phyloP scores from a whole-genome alignment of 805 yeast species.

The Metschnikowia picachoensis region DNA sequence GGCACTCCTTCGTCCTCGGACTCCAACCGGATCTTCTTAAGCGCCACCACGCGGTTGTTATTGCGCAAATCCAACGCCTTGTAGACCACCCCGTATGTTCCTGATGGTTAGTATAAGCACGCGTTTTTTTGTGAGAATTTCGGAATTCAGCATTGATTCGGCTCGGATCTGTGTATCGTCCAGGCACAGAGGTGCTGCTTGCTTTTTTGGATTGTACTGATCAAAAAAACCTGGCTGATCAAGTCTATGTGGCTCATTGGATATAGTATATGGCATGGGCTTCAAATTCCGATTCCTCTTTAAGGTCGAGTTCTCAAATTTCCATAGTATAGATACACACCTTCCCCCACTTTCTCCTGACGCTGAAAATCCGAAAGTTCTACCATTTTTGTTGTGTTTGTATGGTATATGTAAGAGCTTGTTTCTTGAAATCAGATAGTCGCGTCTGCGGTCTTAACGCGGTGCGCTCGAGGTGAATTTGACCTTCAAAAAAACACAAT shows the following conservation, averaged over 20 bases:
- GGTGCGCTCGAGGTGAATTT: background rate
- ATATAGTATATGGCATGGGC: no score
- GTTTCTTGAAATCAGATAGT: background rate
- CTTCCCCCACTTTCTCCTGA: constrained; percentile 96
- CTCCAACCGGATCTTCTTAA: constrained; percentile 91
- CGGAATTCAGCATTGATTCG: background rate
- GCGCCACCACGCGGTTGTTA: constrained; percentile 90
- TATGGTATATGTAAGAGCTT: background rate
- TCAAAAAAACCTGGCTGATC: no score
- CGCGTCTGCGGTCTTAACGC: background rate
- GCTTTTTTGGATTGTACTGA: no score
- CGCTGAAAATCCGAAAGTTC: constrained; percentile 90
- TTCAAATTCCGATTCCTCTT: no score
- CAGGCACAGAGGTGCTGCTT: no score
- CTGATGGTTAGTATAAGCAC: constrained; percentile 27
- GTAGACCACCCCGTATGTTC: constrained; percentile 97
- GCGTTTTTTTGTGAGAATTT: background rate
- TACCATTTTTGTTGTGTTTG: constrained; percentile 47
- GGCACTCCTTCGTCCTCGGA: constrained; percentile 99
- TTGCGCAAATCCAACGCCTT: constrained; percentile 88
- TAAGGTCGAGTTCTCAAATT: no score
- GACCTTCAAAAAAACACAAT: no score
- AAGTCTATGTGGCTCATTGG: no score
- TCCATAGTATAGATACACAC: constrained; percentile 33
- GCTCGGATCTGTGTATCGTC: background rate